Evolutionary conservation across 768 basidiomycete genomes (phyloP).

Genomic region (Suillus occidentalis): DNA sequence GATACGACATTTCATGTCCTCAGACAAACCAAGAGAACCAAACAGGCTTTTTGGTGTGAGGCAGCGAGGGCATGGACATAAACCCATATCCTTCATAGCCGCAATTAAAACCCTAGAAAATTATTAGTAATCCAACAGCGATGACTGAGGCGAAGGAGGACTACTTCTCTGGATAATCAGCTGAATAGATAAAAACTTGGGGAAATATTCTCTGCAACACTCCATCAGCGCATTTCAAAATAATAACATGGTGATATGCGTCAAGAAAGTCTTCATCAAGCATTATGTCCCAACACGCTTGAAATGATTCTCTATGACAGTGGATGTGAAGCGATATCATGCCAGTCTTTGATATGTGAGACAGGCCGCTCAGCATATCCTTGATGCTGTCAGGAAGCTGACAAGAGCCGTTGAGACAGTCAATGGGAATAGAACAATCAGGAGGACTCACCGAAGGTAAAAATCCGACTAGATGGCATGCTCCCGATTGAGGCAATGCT

Average conservation of each 20-base stretch:
- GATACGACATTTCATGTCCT: conserved; percentile 5
- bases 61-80: conserved; percentile 22
- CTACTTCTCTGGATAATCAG: conserved; percentile 24
- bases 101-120: conserved; percentile 13
- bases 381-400: neutral
- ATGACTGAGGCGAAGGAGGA: neutral
- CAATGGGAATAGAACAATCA: neutral
- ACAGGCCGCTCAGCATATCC: neutral
- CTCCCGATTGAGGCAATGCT: conserved; percentile 10
- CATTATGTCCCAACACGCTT: conserved; percentile 13
- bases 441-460: conserved; percentile 18
- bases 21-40: conserved; percentile 3
- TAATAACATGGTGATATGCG: conserved; percentile 16
- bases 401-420: neutral
- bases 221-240: conserved; percentile 15
- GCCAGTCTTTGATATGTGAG: neutral
- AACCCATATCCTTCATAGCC: neutral
- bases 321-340: neutral
- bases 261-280: conserved; percentile 2
- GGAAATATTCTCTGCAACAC: conserved; percentile 18
- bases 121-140: conserved; percentile 11
- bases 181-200: conserved; percentile 21
- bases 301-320: conserved; percentile 9
- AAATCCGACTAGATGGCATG: conserved; percentile 15
- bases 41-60: conserved; percentile 6